phyloP scores from a whole-genome alignment of 805 yeast genomes.

The Yamadazyma insecticola region DNA sequence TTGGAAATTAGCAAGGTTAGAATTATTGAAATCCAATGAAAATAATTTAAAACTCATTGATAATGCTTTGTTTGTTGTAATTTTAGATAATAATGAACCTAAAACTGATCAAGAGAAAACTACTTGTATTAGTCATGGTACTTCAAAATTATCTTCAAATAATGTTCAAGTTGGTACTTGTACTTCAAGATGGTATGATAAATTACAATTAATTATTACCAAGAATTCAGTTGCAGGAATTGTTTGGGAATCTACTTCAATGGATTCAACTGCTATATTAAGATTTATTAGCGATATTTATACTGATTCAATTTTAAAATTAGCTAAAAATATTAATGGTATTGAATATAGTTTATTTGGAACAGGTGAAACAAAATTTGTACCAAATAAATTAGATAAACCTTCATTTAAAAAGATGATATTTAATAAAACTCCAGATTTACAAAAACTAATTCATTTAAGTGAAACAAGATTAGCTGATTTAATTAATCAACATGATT shows the following conservation, averaged over 20 bases:
- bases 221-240: conserved; percentile 55
- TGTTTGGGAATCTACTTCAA: conserved; percentile 54
- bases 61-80: conserved; percentile 47
- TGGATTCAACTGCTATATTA: conserved; percentile 56
- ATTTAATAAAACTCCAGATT: conserved; percentile 42
- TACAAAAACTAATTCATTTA: conserved; percentile 45
- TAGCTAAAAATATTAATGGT: conserved; percentile 57
- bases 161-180: conserved; percentile 53
- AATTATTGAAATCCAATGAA: conserved; percentile 35
- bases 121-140: conserved; percentile 48
- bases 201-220: conserved; percentile 50
- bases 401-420: conserved; percentile 27
- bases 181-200: conserved; percentile 58
- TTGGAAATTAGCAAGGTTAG: conserved; percentile 45
- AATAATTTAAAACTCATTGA: conserved; percentile 38
- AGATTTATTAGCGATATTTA: conserved; percentile 55
- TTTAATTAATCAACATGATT: conserved; percentile 54
- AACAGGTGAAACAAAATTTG: conserved; percentile 26
- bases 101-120: conserved; percentile 45
- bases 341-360: conserved; percentile 52
- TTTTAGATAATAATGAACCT: conserved; percentile 47
- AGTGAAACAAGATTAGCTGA: conserved; percentile 59
- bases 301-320: conserved; percentile 52
- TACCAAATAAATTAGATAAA: conserved; percentile 36
- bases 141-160: conserved; percentile 35